A percentile compares a stretch with the other conserved stretches of the same genome.
These are phyloP conservation scores for Aquanectria penicillioides DNA, from an alignment of 2,329 filamentous ascomycete genomes.

Conservation along the genomic window DNA sequence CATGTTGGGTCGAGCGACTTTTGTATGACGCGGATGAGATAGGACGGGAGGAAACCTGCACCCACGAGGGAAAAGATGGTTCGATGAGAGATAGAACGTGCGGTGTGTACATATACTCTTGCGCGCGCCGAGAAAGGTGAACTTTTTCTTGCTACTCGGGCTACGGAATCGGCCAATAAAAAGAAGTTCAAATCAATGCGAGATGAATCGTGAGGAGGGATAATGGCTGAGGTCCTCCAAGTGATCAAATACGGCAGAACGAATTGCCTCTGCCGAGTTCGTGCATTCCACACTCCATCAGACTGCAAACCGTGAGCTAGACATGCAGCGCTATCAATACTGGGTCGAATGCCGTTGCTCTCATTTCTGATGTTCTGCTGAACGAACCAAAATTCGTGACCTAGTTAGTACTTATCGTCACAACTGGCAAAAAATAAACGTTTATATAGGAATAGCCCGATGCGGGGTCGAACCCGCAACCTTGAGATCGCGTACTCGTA, in stretches of 20 bases:
- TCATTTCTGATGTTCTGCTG: no score
- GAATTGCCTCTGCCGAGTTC: not conserved
- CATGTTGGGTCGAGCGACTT: conserved; percentile 49
- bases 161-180: conserved; percentile 33
- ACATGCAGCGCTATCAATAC: no score
- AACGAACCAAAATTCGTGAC: no score
- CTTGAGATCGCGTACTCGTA: conserved; percentile 59
- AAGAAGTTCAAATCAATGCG: conserved; percentile 18
- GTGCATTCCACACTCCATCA: not conserved
- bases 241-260: no score
- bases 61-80: conserved; percentile 21
- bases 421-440: no score
- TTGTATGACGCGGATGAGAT: conserved; percentile 20
- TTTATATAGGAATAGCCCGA: no score
- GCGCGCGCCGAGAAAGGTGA: conserved; percentile 24
- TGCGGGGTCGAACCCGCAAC: conserved; percentile 65
- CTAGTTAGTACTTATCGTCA: no score
- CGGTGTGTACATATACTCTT: conserved; percentile 39
- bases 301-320: not conserved
- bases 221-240: no score
- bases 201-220: not conserved
- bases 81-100: conserved; percentile 10
- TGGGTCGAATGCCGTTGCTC: no score
- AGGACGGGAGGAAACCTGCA: conserved; percentile 16
- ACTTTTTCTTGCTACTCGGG: conserved; percentile 24